A percentile compares a stretch with the other conserved stretches of the same genome.
These are phyloP conservation scores for Hysterangium stoloniferum DNA, from an alignment of 768 basidiomycete genomes.

Conservation along the genomic window DNA sequence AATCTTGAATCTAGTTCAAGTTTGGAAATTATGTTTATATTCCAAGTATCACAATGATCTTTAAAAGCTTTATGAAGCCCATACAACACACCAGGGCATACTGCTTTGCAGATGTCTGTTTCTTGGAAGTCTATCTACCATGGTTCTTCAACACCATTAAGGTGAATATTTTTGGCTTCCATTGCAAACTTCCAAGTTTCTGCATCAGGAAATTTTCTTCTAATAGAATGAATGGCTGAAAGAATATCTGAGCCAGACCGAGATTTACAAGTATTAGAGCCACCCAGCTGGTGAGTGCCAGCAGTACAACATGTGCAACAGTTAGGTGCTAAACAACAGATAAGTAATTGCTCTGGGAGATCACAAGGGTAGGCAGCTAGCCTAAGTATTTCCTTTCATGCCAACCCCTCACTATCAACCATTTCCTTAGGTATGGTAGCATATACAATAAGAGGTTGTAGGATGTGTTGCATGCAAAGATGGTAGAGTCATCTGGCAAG, in stretches of 20 bases:
- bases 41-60: slow-evolving; percentile 20
- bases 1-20: slow-evolving; percentile 33
- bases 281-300: not conserved
- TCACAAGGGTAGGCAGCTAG: not conserved
- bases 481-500: slow-evolving; percentile 1
- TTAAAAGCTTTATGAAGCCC: too few species aligned
- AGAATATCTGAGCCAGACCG: not conserved
- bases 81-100: not conserved
- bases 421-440: not conserved
- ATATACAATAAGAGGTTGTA: not conserved
- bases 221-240: not conserved
- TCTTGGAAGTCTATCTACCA: slow-evolving; percentile 15
- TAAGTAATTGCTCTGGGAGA: slow-evolving; percentile 4
- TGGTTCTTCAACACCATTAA: slow-evolving; percentile 2
- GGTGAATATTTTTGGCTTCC: not conserved
- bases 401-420: slow-evolving; percentile 4
- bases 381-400: not conserved
- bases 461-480: not conserved
- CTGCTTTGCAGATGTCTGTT: slow-evolving; percentile 10
- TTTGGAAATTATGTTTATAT: slow-evolving; percentile 12
- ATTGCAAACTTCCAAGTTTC: not conserved
- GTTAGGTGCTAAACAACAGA: not conserved
- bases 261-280: not conserved
- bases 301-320: not conserved
- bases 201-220: not conserved